Conservation (phyloP, 306 rosid genomes). For the Pterocarpus santalinus region DNA sequence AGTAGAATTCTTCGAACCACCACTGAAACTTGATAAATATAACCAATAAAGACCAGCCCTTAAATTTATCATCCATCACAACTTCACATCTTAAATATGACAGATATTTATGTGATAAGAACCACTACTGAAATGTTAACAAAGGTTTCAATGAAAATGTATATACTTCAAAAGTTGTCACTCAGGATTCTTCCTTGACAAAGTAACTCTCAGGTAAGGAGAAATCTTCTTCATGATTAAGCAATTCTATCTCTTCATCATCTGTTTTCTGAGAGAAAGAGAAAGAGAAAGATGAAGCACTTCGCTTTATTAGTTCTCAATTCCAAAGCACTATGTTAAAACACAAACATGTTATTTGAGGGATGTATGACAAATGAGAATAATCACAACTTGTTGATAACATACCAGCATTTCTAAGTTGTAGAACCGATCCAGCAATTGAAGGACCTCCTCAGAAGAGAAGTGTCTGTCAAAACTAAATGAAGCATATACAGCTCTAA, state of each 20-base stretch:
- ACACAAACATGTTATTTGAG: constrained; percentile 20
- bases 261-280: constrained; percentile 77
- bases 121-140: constrained; percentile 7
- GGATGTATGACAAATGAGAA: not conserved
- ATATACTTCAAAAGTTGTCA: constrained; percentile 46
- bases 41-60: not conserved
- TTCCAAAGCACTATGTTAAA: constrained; percentile 22
- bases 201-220: constrained; percentile 84
- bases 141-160: constrained; percentile 39
- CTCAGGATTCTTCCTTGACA: constrained; percentile 75
- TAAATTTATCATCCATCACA: not conserved
- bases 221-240: constrained; percentile 88
- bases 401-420: constrained; percentile 94
- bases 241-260: constrained; percentile 80
- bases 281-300: constrained; percentile 3
- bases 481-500: constrained; percentile 35
- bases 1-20: not conserved
- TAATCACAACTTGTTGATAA: not conserved
- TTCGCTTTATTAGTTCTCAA: constrained; percentile 36
- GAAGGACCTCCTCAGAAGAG: constrained; percentile 92
- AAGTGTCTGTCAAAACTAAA: constrained; percentile 82
- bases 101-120: not conserved
- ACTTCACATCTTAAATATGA: not conserved
- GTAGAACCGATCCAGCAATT: constrained; percentile 94
- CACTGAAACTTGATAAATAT: not conserved